A percentile compares a stretch with the other conserved stretches of the same genome.
Conservation (phyloP, 2,329 filamentous ascomycete species). For the Diplodia scrobiculata region DNA sequence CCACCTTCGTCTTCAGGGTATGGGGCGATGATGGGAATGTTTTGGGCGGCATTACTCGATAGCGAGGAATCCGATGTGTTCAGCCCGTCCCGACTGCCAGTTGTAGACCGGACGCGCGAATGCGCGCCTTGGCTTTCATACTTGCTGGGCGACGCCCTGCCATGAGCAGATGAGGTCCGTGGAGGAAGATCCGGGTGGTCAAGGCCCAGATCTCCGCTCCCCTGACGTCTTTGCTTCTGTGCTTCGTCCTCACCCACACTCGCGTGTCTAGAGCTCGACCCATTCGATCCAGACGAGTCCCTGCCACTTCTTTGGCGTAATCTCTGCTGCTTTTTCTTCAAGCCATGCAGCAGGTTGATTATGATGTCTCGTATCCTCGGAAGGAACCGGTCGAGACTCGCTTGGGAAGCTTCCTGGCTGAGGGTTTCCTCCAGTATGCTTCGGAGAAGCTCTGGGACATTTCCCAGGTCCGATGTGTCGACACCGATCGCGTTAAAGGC, state of each 20-base stretch:
- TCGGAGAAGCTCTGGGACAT: constrained; percentile 87
- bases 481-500: constrained; percentile 97
- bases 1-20: constrained; percentile 64
- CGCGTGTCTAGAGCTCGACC: constrained; percentile 45
- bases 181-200: constrained; percentile 51
- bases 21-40: constrained; percentile 71
- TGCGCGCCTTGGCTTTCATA: constrained; percentile 45
- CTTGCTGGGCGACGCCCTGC: constrained; percentile 50
- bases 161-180: constrained; percentile 50
- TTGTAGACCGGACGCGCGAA: constrained; percentile 36
- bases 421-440: constrained; percentile 92
- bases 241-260: constrained; percentile 38
- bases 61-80: constrained; percentile 57
- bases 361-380: constrained; percentile 97
- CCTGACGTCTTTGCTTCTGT: constrained; percentile 42
- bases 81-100: constrained; percentile 35
- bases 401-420: constrained; percentile 91
- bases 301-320: constrained; percentile 62
- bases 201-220: constrained; percentile 44
- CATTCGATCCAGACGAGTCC: constrained; percentile 48
- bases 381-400: constrained; percentile 90
- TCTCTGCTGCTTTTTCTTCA: constrained; percentile 96
- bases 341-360: constrained; percentile 90
- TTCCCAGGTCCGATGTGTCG: constrained; percentile 89
- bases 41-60: constrained; percentile 76